phyloP scores from a whole-genome alignment of 345 rosid genomes.

The Gossypioides kirkii region DNA sequence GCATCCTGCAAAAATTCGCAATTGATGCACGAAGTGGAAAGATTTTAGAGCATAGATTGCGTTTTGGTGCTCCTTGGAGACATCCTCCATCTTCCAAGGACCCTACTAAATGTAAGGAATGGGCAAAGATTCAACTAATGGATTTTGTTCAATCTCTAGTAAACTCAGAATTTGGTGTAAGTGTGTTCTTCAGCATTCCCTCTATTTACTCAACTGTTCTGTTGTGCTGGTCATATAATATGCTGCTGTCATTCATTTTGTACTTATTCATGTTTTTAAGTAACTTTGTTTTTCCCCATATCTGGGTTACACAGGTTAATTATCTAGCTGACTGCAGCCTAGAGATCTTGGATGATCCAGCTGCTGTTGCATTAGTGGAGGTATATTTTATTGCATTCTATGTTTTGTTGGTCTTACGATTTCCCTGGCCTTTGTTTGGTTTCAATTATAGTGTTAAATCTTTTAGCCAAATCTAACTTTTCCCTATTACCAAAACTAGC shows the following conservation, averaged over 20 bases:
- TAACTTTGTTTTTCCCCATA: not conserved
- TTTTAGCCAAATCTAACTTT: constrained; percentile 12
- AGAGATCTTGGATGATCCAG: constrained; percentile 87
- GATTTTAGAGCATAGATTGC: constrained; percentile 55
- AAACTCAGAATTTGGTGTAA: constrained; percentile 76
- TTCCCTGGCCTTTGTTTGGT: not conserved
- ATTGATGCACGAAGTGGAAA: constrained; percentile 58
- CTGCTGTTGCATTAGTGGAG: constrained; percentile 76
- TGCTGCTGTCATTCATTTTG: not conserved
- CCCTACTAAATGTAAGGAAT: constrained; percentile 31
- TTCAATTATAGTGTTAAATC: not conserved
- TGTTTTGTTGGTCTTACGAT: not conserved
- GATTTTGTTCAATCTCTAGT: constrained; percentile 80
- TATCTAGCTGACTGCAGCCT: constrained; percentile 82
- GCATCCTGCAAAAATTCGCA: constrained; percentile 61
- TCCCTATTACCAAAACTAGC: not conserved
- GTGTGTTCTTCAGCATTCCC: constrained; percentile 5
- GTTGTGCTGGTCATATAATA: not conserved
- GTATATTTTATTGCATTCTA: constrained; percentile 25
- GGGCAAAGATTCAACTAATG: constrained; percentile 95
- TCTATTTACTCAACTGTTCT: not conserved
- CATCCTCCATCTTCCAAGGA: constrained; percentile 63
- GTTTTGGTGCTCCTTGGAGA: constrained; percentile 93
- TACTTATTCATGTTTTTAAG: not conserved
- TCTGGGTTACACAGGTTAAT: constrained; percentile 47